Evolutionary conservation across 108 stramenopile genomes (phyloP).

Genomic region (Fragilariopsis cylindrus): DNA sequence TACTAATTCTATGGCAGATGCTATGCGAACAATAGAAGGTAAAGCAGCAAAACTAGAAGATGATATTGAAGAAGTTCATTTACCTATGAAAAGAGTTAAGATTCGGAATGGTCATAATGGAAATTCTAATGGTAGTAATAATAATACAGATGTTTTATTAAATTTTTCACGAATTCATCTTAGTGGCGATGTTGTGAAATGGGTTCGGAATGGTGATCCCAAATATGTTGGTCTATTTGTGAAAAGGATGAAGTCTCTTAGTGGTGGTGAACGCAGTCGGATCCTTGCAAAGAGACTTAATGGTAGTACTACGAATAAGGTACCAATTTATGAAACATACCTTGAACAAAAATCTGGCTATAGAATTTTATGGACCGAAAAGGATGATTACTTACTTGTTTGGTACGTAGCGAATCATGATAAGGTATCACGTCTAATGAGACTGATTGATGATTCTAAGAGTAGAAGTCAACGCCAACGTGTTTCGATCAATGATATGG

Average conservation of each 20-base stretch:
- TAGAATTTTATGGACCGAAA: constrained; percentile 55
- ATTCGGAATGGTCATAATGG: not conserved
- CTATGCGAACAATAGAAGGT: not conserved
- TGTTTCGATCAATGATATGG: constrained; percentile 7
- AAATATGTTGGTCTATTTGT: constrained; percentile 50
- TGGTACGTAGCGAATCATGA: constrained; percentile 55
- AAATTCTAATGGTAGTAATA: not conserved
- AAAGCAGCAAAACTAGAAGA: not conserved
- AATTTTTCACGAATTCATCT: constrained; percentile 16
- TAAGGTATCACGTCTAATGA: constrained; percentile 46
- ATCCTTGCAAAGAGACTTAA: constrained; percentile 47
- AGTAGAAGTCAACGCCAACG: constrained; percentile 40
- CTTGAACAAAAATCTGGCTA: constrained; percentile 52
- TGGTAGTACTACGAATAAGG: constrained; percentile 29
- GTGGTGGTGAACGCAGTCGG: constrained; percentile 40
- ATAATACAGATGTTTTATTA: not conserved
- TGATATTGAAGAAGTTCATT: constrained; percentile 5
- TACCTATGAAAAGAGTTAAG: not conserved
- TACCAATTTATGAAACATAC: constrained; percentile 53
- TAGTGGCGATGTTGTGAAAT: constrained; percentile 48
- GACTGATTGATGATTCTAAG: constrained; percentile 52
- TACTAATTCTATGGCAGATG: constrained; percentile 5
- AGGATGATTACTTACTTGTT: constrained; percentile 12
- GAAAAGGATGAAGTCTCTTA: constrained; percentile 42
- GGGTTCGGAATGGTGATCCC: constrained; percentile 42